phyloP scores from a whole-genome alignment of 2,329 filamentous ascomycete species.

The Alternaria angustiovoidea region DNA sequence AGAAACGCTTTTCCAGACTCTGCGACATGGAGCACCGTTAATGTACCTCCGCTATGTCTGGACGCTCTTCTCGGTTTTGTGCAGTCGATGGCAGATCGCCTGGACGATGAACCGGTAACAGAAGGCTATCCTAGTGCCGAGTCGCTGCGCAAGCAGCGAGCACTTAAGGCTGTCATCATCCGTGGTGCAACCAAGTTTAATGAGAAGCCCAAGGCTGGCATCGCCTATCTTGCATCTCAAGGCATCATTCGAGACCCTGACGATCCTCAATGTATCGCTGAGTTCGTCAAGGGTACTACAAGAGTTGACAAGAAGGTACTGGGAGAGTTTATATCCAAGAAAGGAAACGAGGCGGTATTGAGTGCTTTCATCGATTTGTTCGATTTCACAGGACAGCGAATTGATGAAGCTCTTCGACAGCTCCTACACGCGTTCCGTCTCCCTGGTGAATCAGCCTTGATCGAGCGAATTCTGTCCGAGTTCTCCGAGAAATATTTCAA shows the following conservation, averaged over 20 bases:
- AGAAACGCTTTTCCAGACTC: constrained; percentile 96
- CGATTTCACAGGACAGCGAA: constrained; percentile 83
- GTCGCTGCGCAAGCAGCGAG: constrained; percentile 73
- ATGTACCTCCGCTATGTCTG: constrained; percentile 91
- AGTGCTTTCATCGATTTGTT: constrained; percentile 86
- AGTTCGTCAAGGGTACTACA: constrained; percentile 85
- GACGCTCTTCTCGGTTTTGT: constrained; percentile 91
- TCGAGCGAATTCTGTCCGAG: constrained; percentile 87
- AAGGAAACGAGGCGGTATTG: constrained; percentile 83
- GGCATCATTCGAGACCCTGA: constrained; percentile 81
- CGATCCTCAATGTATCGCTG: constrained; percentile 80
- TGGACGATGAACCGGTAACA: constrained; percentile 72
- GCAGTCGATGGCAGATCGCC: constrained; percentile 86
- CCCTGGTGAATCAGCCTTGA: constrained; percentile 90
- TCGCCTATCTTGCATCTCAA: constrained; percentile 84
- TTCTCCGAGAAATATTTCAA: constrained; percentile 88
- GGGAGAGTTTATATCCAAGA: constrained; percentile 93
- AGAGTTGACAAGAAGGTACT: constrained; percentile 89
- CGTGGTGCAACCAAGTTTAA: constrained; percentile 92
- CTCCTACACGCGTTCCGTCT: constrained; percentile 93
- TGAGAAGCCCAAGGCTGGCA: constrained; percentile 87
- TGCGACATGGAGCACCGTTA: constrained; percentile 98
- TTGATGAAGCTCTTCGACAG: constrained; percentile 87
- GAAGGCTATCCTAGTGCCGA: constrained; percentile 73
- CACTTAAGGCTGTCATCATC: constrained; percentile 87